phyloP scores from a whole-genome alignment of 495 filamentous ascomycete genomes.

The Penicillium psychrofluorescens region DNA sequence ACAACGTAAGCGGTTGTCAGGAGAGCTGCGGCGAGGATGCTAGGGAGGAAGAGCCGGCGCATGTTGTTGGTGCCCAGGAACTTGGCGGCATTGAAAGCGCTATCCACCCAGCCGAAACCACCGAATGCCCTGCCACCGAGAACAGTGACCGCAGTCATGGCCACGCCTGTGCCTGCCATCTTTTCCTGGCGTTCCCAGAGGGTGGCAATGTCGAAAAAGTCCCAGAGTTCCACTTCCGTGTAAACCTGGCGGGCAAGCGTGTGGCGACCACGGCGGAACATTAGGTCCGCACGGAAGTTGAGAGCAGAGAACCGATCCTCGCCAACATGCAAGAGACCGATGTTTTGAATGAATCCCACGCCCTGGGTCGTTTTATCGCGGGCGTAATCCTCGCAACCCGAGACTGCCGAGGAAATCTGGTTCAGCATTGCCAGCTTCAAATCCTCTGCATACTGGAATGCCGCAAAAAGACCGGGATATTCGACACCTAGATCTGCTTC shows the following conservation, averaged over 20 bases:
- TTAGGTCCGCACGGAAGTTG: conserved; percentile 79
- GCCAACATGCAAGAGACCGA: conserved; percentile 84
- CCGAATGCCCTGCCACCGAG: conserved; percentile 75
- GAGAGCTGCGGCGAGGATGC: conserved; percentile 65
- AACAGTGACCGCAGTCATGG: conserved; percentile 84
- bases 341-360: conserved; percentile 78
- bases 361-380: conserved; percentile 69
- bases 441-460: conserved; percentile 90
- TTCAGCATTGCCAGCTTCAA: conserved; percentile 87
- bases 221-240: conserved; percentile 77
- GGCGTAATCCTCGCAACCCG: conserved; percentile 75
- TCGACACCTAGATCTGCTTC: conserved; percentile 69
- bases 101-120: conserved; percentile 82
- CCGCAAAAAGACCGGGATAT: conserved; percentile 79
- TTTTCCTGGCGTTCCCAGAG: conserved; percentile 91
- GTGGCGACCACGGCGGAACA: conserved; percentile 77
- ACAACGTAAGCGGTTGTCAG: conserved; percentile 73
- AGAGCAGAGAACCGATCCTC: conserved; percentile 71
- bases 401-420: conserved; percentile 71
- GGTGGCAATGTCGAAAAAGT: conserved; percentile 83
- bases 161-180: conserved; percentile 84
- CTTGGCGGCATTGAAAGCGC: conserved; percentile 68
- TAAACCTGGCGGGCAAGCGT: conserved; percentile 76
- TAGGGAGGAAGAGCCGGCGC: conserved; percentile 73
- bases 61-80: conserved; percentile 80